Percentiles rank a stretch among this genome's conserved stretches.
These are phyloP conservation scores for Periglandula ipomoeae DNA, from an alignment of 2,329 filamentous ascomycete species.

Conservation along the genomic window DNA sequence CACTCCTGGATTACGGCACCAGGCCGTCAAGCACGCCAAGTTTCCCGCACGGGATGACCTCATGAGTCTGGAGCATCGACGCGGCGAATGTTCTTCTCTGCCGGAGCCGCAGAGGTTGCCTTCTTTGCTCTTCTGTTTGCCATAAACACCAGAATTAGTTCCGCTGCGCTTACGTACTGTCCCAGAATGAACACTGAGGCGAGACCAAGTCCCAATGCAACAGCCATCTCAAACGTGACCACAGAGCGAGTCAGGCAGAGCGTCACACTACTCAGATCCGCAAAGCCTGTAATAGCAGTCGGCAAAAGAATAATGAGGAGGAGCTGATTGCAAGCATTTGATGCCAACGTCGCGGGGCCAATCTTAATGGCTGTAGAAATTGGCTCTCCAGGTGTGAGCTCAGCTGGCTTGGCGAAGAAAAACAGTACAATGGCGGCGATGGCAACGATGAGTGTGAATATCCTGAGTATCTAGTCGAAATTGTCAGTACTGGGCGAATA, in stretches of 20 bases:
- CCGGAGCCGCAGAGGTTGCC: not conserved
- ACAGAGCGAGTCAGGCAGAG: conserved; percentile 19
- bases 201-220: conserved; percentile 17
- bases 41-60: too few species aligned
- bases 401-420: conserved; percentile 13
- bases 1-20: too few species aligned
- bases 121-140: conserved; percentile 3
- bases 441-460: conserved; percentile 18
- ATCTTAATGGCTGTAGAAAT: not conserved
- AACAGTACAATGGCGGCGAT: conserved; percentile 16
- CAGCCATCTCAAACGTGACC: conserved; percentile 17
- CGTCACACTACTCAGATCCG: conserved; percentile 17
- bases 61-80: not conserved
- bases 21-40: too few species aligned
- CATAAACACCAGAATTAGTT: conserved; percentile 11
- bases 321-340: conserved; percentile 16
- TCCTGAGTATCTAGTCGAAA: conserved; percentile 17
- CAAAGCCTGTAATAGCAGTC: conserved; percentile 19
- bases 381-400: not conserved
- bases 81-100: not conserved
- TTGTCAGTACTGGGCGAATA: not conserved
- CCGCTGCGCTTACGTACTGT: conserved; percentile 13
- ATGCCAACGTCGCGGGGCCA: conserved; percentile 2
- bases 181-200: conserved; percentile 15
- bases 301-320: conserved; percentile 16